Evolutionary conservation across 441 rosid genomes (phyloP).

Genomic region (Gossypium gossypioides): DNA sequence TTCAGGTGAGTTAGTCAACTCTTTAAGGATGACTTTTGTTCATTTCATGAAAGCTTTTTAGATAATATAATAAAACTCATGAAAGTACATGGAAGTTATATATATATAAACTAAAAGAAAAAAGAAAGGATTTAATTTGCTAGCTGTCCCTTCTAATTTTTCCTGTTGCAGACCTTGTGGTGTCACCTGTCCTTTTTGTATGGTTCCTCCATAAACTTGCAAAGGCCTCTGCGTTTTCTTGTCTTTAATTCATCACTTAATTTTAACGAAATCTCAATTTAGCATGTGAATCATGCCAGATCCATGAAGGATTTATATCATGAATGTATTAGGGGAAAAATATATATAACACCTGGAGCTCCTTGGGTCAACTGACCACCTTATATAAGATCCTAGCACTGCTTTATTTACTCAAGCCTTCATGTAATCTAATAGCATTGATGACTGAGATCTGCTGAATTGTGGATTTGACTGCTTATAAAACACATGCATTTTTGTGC

Average conservation of each 20-base stretch:
- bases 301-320: neutral
- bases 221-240: neutral
- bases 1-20: slow-evolving; percentile 55
- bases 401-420: neutral
- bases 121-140: neutral
- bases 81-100: neutral
- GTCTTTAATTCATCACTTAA: neutral
- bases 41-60: neutral
- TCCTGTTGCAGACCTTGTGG: neutral
- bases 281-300: neutral
- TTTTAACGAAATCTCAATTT: neutral
- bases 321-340: neutral
- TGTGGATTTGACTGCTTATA: neutral
- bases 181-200: neutral
- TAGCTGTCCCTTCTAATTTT: neutral
- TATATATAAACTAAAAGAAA: neutral
- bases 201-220: neutral
- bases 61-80: neutral
- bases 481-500: neutral
- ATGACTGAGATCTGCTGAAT: neutral
- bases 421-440: neutral
- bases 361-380: neutral
- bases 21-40: neutral
- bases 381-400: neutral
- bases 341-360: neutral